phyloP scores from a whole-genome alignment of 768 basidiomycete species.

The Agaricus blazei region DNA sequence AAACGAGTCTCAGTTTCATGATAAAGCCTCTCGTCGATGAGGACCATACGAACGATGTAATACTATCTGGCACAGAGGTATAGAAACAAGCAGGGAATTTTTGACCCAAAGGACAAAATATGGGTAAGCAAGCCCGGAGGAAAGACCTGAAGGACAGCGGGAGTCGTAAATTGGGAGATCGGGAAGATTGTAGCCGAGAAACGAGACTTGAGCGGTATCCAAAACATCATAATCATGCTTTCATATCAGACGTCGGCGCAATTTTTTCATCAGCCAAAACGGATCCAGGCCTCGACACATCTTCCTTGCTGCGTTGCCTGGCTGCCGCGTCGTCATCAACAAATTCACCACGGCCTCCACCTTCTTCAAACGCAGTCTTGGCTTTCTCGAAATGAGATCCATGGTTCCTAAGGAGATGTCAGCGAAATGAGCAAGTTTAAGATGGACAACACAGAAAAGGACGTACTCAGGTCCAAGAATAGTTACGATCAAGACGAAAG shows the following conservation, averaged over 20 bases:
- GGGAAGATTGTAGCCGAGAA: too few species aligned
- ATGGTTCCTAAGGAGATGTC: slow-evolving; percentile 46
- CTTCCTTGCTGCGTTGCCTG: neutral
- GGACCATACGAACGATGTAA: too few species aligned
- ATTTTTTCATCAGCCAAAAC: neutral
- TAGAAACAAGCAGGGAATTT: too few species aligned
- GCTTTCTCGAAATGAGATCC: slow-evolving; percentile 81
- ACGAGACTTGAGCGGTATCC: slow-evolving; percentile 27
- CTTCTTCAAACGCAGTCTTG: slow-evolving; percentile 75
- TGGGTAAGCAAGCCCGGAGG: too few species aligned
- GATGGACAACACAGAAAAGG: neutral
- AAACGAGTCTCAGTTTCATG: too few species aligned
- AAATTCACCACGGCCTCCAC: slow-evolving; percentile 48
- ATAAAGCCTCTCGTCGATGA: too few species aligned
- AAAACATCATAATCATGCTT: neutral
- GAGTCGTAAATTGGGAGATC: too few species aligned
- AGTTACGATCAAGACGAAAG: slow-evolving; percentile 70
- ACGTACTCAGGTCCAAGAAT: slow-evolving; percentile 74
- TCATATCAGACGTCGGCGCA: neutral
- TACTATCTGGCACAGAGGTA: too few species aligned
- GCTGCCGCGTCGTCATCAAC: slow-evolving; percentile 18
- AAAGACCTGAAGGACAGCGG: too few species aligned
- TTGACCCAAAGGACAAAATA: too few species aligned
- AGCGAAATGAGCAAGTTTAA: neutral
- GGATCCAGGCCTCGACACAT: neutral